Evolutionary conservation across 2,329 filamentous ascomycete species (phyloP).

Genomic region (Niveomyces coronatus): DNA sequence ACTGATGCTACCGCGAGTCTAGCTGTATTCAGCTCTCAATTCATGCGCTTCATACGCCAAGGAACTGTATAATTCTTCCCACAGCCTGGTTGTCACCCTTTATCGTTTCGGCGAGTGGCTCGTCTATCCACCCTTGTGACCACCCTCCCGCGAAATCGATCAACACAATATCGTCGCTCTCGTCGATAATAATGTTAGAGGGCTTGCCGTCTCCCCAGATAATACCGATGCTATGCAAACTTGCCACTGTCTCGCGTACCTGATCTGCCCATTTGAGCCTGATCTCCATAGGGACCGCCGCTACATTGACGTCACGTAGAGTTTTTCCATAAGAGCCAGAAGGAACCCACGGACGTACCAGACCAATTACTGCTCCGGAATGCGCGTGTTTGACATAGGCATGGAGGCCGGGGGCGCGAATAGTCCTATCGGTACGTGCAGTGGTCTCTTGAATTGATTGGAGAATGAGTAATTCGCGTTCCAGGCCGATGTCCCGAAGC

Average conservation of each 20-base stretch:
- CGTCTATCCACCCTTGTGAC: constrained; percentile 12
- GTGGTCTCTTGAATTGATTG: constrained; percentile 1
- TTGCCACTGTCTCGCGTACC: constrained; percentile 10
- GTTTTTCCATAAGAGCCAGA: not conserved
- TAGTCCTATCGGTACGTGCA: not conserved
- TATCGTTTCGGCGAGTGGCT: constrained; percentile 6
- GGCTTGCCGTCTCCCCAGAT: constrained; percentile 13
- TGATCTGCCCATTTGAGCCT: constrained; percentile 10
- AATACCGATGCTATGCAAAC: constrained; percentile 9
- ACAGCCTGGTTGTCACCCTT: constrained; percentile 12
- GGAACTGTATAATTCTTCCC: constrained; percentile 9
- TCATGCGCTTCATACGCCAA: not conserved
- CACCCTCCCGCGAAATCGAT: constrained; percentile 13
- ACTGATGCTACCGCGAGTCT: too few species aligned
- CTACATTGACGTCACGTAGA: constrained; percentile 5
- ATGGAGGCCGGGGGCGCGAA: constrained; percentile 2
- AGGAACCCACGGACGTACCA: constrained; percentile 8
- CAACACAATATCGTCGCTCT: constrained; percentile 10
- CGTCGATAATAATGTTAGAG: constrained; percentile 11
- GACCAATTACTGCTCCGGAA: constrained; percentile 6
- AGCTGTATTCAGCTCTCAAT: not conserved
- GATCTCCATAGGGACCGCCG: constrained; percentile 1
- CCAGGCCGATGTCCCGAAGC: constrained; percentile 5
- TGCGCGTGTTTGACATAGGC: constrained; percentile 8
- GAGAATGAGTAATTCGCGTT: constrained; percentile 2